A percentile compares a stretch with the other conserved stretches of the same genome.
phyloP scores from a whole-genome alignment of 2,329 filamentous ascomycete species.

The Cytospora mali region DNA sequence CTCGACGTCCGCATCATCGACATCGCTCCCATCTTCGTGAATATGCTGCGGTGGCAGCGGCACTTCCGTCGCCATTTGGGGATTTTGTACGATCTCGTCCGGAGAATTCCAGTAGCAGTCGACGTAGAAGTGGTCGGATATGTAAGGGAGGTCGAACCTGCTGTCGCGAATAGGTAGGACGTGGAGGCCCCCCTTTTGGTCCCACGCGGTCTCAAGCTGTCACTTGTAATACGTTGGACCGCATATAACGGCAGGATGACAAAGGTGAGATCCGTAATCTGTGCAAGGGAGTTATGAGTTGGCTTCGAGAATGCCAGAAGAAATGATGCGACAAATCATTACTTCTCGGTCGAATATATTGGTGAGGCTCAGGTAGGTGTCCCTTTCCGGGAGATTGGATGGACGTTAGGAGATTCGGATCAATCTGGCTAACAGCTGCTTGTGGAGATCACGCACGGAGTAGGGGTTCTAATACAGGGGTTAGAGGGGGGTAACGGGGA shows the following conservation, averaged over 20 bases:
- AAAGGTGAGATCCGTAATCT: not conserved
- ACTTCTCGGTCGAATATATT: slow-evolving; percentile 9
- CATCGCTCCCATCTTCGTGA: slow-evolving; percentile 67
- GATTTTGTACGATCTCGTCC: not conserved
- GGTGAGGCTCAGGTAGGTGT: slow-evolving; percentile 19
- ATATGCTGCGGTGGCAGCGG: slow-evolving; percentile 35
- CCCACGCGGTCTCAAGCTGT: not conserved
- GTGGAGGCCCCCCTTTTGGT: not conserved
- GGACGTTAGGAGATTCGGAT: slow-evolving; percentile 25
- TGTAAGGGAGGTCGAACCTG: not conserved
- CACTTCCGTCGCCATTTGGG: slow-evolving; percentile 25
- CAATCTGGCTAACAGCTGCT: slow-evolving; percentile 30
- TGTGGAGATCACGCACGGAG: slow-evolving; percentile 20
- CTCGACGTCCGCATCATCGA: slow-evolving; percentile 73
- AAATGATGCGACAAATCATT: not conserved
- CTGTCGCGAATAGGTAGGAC: not conserved
- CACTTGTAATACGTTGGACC: not conserved
- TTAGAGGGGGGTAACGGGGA: slow-evolving; percentile 1
- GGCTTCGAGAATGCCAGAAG: not conserved
- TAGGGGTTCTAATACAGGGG: slow-evolving; percentile 23
- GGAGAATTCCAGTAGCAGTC: slow-evolving; percentile 33
- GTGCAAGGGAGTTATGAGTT: not conserved
- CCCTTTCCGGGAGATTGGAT: slow-evolving; percentile 28
- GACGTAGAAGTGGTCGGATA: not conserved
- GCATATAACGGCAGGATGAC: not conserved